Percentiles rank a stretch among this genome's conserved stretches.
Conservation (phyloP, 768 basidiomycete species). For the Russula emetica region DNA sequence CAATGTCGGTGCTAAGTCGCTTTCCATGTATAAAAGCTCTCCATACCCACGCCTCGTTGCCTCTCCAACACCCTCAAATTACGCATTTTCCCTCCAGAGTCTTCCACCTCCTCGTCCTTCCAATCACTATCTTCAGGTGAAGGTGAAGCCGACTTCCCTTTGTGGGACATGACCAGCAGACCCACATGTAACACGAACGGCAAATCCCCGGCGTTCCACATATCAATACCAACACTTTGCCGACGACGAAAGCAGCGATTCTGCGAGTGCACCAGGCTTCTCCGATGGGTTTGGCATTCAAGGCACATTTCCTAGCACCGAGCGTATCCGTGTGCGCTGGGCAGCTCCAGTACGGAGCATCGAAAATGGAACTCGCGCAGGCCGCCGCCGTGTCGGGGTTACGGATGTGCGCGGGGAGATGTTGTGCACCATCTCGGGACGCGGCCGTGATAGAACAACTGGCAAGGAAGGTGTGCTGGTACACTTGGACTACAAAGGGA, state of each 20-base stretch:
- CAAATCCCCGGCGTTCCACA: constrained; percentile 45
- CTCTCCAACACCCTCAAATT: constrained; percentile 71
- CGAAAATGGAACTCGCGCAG: constrained; percentile 48
- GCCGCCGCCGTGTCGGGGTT: constrained; percentile 65
- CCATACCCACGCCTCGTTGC: constrained; percentile 74
- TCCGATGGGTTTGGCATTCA: constrained; percentile 64
- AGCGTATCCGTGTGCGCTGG: constrained; percentile 74
- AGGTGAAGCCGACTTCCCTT: constrained; percentile 48
- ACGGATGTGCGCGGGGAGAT: constrained; percentile 64
- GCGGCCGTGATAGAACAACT: constrained; percentile 40
- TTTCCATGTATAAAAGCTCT: constrained; percentile 44
- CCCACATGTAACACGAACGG: constrained; percentile 61
- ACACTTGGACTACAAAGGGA: constrained; percentile 65
- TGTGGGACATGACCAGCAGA: constrained; percentile 78
- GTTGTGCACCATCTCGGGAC: constrained; percentile 54
- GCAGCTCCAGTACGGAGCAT: constrained; percentile 44
- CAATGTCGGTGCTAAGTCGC: background rate
- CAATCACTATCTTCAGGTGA: constrained; percentile 75
- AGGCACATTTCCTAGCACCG: constrained; percentile 74
- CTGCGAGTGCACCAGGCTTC: constrained; percentile 49
- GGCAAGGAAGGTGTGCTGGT: constrained; percentile 49
- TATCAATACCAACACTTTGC: constrained; percentile 68
- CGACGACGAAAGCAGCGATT: constrained; percentile 79
- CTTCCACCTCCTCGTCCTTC: constrained; percentile 49
- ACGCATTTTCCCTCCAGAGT: constrained; percentile 62